Percentiles rank a stretch among this genome's conserved stretches.
These are phyloP conservation scores for Hamiltosporidium tvaerminnensis DNA, from an alignment of 371 early-diverging fungal genomes.

Conservation along the genomic window DNA sequence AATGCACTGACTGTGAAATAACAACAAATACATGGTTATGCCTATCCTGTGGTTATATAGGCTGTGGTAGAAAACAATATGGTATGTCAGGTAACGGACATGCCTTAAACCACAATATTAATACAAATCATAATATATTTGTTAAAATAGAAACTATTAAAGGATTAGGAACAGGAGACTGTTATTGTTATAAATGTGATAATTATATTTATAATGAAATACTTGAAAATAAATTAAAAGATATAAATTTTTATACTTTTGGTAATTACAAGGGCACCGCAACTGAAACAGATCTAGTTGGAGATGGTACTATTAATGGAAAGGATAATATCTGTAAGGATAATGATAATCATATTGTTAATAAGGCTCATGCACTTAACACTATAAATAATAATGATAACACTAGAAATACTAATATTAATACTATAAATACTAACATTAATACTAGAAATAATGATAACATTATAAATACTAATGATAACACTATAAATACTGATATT, in stretches of 20 bases:
- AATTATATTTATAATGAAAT: slow-evolving; percentile 12
- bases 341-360: not conserved
- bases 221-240: no score
- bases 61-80: slow-evolving; percentile 50
- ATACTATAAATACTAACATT: not conserved
- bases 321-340: no score
- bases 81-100: slow-evolving; percentile 50
- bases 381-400: not conserved
- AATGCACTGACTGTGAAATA: slow-evolving; percentile 40
- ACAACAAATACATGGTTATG: slow-evolving; percentile 43
- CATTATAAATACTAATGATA: not conserved
- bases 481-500: not conserved
- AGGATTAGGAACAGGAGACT: slow-evolving; percentile 11
- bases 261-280: no score
- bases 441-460: not conserved
- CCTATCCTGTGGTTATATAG: slow-evolving; percentile 35
- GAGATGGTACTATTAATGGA: no score
- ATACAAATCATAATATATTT: slow-evolving; percentile 22
- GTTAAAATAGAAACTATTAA: slow-evolving; percentile 28
- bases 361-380: not conserved
- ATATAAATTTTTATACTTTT: no score
- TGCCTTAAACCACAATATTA: slow-evolving; percentile 34
- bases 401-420: not conserved
- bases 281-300: no score
- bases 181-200: slow-evolving; percentile 47